Evolutionary conservation across 2,329 filamentous ascomycete genomes (phyloP), one percentile per base, ranked within the genome.

Genomic region (Cladosporium colombiae): DNA sequence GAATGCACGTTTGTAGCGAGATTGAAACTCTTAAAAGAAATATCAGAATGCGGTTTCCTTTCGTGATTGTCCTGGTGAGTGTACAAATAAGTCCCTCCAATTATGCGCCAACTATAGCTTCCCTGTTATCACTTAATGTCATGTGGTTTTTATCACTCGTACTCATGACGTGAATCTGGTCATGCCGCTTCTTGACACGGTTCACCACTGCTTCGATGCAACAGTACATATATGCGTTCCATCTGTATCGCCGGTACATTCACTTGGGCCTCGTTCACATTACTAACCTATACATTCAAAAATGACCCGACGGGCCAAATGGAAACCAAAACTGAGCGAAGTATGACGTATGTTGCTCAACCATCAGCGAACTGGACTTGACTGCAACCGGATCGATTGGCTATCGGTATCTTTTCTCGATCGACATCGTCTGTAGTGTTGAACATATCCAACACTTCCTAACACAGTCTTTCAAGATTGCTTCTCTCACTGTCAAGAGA

Each of bases 1-100:
- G 61, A 63, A 63, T 63, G 61, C 61, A 63, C 61, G 61, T 63
- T 63, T 63, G 61, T 63, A 63, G 61, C 61, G 61, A 63, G 61
- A 63, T 63, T 63, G 61, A 63, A 23, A 63, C 61, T 46, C 50
- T 11, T 5, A 63, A 63, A 63, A 56, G 50, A 63, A 63, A 56
- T 63, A 56, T 63, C 61, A 63, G 35, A 56, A 31, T 63, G 61
- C 52, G 33, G 33, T 44, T 63, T 63, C 21, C 50, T 40, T 56
- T 29, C n/a, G 40, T 21, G 25, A 21, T 33, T n/a, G 8, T 46
- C n/a, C 13, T 11, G n/a, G 23, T 21, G 8, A 46, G 2, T 21
- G 40, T 46, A 21, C 11, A 13, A 21, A n/a, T 18, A 5, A 14
- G 35, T 13, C 27, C 27, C 6, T 29, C 27, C 27, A 29, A 29